phyloP scores from a whole-genome alignment of 2,329 filamentous ascomycete genomes.

The Penicillium fuscoglaucum region DNA sequence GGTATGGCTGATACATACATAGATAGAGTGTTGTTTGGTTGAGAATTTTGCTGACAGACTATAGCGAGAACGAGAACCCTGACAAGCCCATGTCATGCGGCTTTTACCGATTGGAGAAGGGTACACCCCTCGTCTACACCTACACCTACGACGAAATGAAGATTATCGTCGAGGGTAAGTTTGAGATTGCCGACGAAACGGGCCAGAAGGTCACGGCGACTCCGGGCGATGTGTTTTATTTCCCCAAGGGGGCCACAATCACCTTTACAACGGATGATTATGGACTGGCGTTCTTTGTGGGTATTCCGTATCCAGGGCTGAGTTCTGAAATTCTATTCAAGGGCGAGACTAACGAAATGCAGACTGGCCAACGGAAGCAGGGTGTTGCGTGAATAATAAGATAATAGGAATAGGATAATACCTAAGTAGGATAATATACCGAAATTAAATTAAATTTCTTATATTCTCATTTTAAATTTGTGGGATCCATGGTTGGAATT shows the following conservation, averaged over 20 bases:
- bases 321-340: neutral
- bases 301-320: constrained; percentile 19
- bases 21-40: no score
- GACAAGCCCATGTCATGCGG: constrained; percentile 63
- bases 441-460: neutral
- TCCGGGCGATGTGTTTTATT: constrained; percentile 68
- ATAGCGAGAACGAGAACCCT: constrained; percentile 55
- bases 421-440: no score
- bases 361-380: constrained; percentile 36
- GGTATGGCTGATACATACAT: constrained; percentile 35
- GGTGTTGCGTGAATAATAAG: constrained; percentile 23
- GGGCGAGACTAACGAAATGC: constrained; percentile 9
- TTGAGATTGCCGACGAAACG: constrained; percentile 63
- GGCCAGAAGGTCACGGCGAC: constrained; percentile 60
- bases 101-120: constrained; percentile 68
- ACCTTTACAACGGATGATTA: constrained; percentile 64
- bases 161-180: constrained; percentile 68
- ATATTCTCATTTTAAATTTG: neutral
- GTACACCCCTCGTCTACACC: constrained; percentile 65
- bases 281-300: constrained; percentile 60
- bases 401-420: neutral
- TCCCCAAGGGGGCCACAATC: constrained; percentile 65
- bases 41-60: neutral
- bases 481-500: constrained; percentile 1
- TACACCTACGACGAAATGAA: constrained; percentile 75